Evolutionary conservation across 192 early-diverging fungal species (phyloP).

Genomic region (Rhizoclosmatium globosum): DNA sequence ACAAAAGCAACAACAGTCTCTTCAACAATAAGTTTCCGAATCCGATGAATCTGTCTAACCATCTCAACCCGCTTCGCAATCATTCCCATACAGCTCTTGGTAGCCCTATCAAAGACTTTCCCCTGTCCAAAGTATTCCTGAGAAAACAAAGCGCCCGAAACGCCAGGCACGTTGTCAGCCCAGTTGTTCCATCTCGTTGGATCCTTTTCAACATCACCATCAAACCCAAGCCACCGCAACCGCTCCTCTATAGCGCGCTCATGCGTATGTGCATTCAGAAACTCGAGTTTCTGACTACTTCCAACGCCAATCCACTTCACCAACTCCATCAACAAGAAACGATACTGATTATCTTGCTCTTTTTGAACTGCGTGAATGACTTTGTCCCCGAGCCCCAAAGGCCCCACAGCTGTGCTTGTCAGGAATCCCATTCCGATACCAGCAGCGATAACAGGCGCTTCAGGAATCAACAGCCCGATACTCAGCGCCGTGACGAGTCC

Average conservation of each 20-base stretch:
- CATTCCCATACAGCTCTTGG: slow-evolving; percentile 14
- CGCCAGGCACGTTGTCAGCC: background rate
- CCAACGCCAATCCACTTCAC: slow-evolving; percentile 43
- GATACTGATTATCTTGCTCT: slow-evolving; percentile 45
- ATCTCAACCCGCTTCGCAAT: slow-evolving; percentile 42
- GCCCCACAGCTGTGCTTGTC: slow-evolving; percentile 40
- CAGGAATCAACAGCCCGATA: slow-evolving; percentile 41
- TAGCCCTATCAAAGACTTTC: slow-evolving; percentile 40
- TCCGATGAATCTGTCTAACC: slow-evolving; percentile 40
- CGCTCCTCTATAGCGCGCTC: slow-evolving; percentile 40
- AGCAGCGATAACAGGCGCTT: slow-evolving; percentile 44
- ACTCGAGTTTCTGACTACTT: slow-evolving; percentile 31
- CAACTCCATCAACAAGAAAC: slow-evolving; percentile 44
- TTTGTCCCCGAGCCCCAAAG: slow-evolving; percentile 38
- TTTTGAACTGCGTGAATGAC: slow-evolving; percentile 38
- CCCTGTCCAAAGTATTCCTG: slow-evolving; percentile 36
- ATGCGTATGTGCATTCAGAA: slow-evolving; percentile 43
- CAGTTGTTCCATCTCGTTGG: slow-evolving; percentile 29
- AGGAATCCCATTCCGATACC: slow-evolving; percentile 45
- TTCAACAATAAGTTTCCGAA: slow-evolving; percentile 41
- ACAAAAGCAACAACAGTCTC: slow-evolving; percentile 45
- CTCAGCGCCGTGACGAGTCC: slow-evolving; percentile 40
- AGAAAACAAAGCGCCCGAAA: slow-evolving; percentile 32
- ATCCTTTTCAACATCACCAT: slow-evolving; percentile 25
- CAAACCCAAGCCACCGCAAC: slow-evolving; percentile 24